Conservation (phyloP, 2,329 filamentous ascomycete species). For the Magnaporthales sp. region DNA sequence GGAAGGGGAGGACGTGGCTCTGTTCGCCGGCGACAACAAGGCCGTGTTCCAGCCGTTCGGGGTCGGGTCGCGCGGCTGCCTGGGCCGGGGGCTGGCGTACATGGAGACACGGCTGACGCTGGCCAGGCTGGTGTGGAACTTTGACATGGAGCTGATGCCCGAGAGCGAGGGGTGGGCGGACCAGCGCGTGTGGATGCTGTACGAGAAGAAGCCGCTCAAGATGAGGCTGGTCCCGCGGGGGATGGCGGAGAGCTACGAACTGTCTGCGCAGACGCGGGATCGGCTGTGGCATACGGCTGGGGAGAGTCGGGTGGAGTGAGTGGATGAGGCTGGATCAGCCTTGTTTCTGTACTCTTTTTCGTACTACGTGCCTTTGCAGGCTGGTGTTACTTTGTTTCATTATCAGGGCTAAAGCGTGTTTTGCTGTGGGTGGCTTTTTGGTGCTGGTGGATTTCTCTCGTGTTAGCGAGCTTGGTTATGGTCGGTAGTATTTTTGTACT, state of each 20-base stretch:
- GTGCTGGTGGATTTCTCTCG: background rate
- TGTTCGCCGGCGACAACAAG: constrained; percentile 29
- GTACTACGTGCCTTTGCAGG: background rate
- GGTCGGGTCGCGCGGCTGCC: constrained; percentile 10
- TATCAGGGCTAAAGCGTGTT: background rate
- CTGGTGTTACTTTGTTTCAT: background rate
- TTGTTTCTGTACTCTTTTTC: background rate
- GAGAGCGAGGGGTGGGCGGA: constrained; percentile 10
- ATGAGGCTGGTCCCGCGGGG: constrained; percentile 8
- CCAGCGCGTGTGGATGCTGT: constrained; percentile 13
- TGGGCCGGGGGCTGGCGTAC: constrained; percentile 13
- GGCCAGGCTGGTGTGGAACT: constrained; percentile 13
- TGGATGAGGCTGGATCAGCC: background rate
- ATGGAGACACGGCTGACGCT: constrained; percentile 15
- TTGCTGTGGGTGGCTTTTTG: background rate
- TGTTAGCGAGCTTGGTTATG: background rate
- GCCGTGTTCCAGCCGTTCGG: constrained; percentile 19
- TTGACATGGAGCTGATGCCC: constrained; percentile 17
- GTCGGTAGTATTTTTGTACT: background rate
- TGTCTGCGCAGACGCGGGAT: background rate
- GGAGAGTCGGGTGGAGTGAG: background rate
- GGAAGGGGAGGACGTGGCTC: constrained; percentile 6
- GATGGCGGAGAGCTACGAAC: background rate
- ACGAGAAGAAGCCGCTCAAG: constrained; percentile 13
- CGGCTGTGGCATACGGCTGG: background rate